Evolutionary conservation across 805 yeast species (phyloP), one percentile per base, ranked within the genome.

Genomic region (Pichia gijzeniarum): DNA sequence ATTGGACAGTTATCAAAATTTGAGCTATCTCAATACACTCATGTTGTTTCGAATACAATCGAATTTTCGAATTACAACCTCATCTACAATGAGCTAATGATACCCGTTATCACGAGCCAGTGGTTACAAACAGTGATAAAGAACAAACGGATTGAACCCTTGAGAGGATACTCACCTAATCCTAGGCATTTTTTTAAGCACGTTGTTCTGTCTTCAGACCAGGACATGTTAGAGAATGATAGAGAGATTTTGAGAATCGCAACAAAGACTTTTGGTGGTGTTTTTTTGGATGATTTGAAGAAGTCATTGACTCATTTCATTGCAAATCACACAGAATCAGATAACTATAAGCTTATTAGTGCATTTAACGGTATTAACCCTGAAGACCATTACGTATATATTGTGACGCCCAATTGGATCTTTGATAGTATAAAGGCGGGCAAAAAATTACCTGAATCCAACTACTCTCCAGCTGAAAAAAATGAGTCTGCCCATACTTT

Each of bases 361-460:
- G 62, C 57, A 2, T 61, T 50, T 40, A 62, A 62, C 43, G 53
- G 53, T 14, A 51, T 52, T 0, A 44, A 48, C 20, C 65, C 65
- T 1, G 60, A 31, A 4, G 33, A 60, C 4, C 61, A 68, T 32
- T 60, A 68, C 31, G 80, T 84, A 31, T 70, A 74, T 40, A 72
- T 81, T 14, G 93, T 90, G 3, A 68, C 74, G 3, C 95, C 96
- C 0, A 76, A 79, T 18, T 91, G 96, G 96, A 63, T 90, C 13
- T 35, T 50, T 14, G 42, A 40, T 21, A 35, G 38, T 13, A 40
- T 48, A 8, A 12, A 19, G 3, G 19, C 8, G 3, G 48, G 46
- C 4, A 35, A 35, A 22, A 9, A 40, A 1, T 20, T 45, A 90
- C 57, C 67, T 85, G 49, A 76, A 38, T 21, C 10, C 9, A 28